Percentiles rank a stretch among this genome's conserved stretches.
Evolutionary conservation across 164 flowering plant genomes (phyloP).

Genomic region (Cinnamomum micranthum): DNA sequence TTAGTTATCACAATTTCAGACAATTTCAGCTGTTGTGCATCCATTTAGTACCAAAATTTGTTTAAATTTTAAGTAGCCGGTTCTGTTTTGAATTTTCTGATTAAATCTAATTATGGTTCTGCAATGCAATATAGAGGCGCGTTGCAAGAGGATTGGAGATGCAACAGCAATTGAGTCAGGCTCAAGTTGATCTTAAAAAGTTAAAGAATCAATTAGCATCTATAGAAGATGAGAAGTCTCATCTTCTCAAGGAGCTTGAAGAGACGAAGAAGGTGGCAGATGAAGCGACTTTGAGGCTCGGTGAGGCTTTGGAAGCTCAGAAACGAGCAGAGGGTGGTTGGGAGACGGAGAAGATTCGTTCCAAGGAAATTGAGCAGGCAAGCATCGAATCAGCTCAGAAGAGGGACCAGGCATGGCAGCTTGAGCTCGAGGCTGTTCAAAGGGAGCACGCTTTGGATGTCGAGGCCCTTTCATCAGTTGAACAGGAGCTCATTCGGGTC

Average conservation of each 20-base stretch:
- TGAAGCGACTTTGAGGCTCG: constrained; percentile 29
- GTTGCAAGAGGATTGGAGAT: constrained; percentile 19
- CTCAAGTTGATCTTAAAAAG: constrained; percentile 33
- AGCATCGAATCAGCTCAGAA: constrained; percentile 25
- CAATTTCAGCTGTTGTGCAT: no score
- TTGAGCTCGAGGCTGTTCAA: constrained; percentile 27
- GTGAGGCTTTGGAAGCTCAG: constrained; percentile 26
- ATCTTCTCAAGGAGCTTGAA: constrained; percentile 33
- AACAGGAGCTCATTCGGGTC: constrained; percentile 18
- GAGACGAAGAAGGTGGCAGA: constrained; percentile 40
- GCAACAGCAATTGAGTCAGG: constrained; percentile 34
- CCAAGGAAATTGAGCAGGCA: constrained; percentile 22
- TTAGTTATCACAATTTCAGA: no score
- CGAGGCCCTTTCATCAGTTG: constrained; percentile 17
- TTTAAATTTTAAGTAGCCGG: no score
- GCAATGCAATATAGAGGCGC: constrained; percentile 15
- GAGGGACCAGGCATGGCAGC: constrained; percentile 34
- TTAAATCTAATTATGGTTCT: background rate
- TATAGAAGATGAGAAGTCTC: constrained; percentile 36
- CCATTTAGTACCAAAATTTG: no score
- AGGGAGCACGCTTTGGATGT: constrained; percentile 27
- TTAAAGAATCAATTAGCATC: constrained; percentile 28
- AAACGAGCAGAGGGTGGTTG: constrained; percentile 4
- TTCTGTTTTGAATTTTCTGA: background rate
- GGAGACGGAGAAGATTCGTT: constrained; percentile 11